Conservation (phyloP, 345 rosid species). For the Murraya paniculata region DNA sequence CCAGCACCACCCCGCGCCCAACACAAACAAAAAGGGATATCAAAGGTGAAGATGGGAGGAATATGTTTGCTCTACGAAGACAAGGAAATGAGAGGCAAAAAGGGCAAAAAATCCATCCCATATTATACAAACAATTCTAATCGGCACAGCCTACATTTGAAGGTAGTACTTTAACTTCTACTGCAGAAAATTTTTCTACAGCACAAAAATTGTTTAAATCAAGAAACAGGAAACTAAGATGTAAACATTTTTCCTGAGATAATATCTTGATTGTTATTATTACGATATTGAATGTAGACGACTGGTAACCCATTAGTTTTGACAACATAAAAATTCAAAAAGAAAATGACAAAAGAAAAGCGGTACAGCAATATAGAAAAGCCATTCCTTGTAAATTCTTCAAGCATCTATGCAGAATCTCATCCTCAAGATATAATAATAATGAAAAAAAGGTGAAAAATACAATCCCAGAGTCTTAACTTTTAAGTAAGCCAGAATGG, state of each 20-base stretch:
- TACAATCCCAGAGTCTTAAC: background rate
- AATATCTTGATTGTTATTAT: background rate
- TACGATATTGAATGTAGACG: background rate
- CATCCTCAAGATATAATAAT: background rate
- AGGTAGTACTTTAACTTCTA: background rate
- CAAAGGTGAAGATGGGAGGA: background rate
- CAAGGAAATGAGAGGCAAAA: background rate
- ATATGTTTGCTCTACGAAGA: background rate
- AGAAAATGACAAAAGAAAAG: background rate
- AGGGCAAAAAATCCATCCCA: background rate
- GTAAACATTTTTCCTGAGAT: background rate
- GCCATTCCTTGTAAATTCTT: background rate
- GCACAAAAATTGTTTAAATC: background rate
- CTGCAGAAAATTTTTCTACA: background rate
- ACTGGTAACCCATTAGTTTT: background rate
- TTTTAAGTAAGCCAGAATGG: background rate
- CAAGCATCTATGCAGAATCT: background rate
- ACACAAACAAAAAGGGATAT: too few species aligned
- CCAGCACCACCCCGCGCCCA: too few species aligned
- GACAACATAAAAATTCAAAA: background rate
- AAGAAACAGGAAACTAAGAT: background rate
- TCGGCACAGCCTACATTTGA: background rate
- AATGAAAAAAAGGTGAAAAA: background rate
- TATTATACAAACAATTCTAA: background rate
- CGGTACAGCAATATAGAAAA: background rate